Conservation (phyloP, 768 basidiomycete genomes). For the Hericium erinaceus region DNA sequence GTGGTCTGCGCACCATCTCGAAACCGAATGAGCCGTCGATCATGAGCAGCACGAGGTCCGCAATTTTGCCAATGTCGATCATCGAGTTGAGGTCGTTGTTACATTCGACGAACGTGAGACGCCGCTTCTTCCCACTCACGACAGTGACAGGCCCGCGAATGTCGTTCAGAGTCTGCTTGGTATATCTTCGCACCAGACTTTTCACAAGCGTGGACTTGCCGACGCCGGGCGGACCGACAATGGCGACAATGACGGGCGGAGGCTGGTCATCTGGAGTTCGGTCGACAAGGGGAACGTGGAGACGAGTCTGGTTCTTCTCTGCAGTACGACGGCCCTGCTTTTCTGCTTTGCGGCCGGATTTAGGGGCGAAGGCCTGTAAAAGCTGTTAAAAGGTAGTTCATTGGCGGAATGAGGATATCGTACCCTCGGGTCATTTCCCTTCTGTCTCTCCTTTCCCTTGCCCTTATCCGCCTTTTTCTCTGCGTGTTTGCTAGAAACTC, state of each 20-base stretch:
- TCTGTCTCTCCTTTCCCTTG: constrained; percentile 59
- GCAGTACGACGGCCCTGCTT: constrained; percentile 83
- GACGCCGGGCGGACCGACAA: constrained; percentile 94
- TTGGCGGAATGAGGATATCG: not conserved
- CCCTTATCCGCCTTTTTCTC: constrained; percentile 51
- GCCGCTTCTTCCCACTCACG: constrained; percentile 83
- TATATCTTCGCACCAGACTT: constrained; percentile 82
- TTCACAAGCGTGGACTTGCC: constrained; percentile 94
- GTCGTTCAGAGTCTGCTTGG: constrained; percentile 87
- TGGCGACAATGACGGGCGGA: constrained; percentile 88
- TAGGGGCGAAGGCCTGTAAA: constrained; percentile 80
- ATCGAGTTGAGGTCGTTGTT: constrained; percentile 97
- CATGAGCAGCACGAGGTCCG: constrained; percentile 93
- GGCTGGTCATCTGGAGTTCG: constrained; percentile 87
- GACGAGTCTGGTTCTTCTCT: constrained; percentile 86
- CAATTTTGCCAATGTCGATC: constrained; percentile 97
- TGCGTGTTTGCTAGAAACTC: constrained; percentile 60
- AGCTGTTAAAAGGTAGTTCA: constrained; percentile 1
- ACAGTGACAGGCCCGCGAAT: constrained; percentile 92
- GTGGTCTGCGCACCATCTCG: constrained; percentile 70
- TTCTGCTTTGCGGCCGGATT: constrained; percentile 84
- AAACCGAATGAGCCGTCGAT: constrained; percentile 97
- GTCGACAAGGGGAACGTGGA: constrained; percentile 94
- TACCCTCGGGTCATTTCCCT: constrained; percentile 89
- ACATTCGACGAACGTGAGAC: constrained; percentile 96